Base-by-base conservation (phyloP, 2,329 filamentous ascomycete genomes). In the Colletotrichum sp. region DNA sequence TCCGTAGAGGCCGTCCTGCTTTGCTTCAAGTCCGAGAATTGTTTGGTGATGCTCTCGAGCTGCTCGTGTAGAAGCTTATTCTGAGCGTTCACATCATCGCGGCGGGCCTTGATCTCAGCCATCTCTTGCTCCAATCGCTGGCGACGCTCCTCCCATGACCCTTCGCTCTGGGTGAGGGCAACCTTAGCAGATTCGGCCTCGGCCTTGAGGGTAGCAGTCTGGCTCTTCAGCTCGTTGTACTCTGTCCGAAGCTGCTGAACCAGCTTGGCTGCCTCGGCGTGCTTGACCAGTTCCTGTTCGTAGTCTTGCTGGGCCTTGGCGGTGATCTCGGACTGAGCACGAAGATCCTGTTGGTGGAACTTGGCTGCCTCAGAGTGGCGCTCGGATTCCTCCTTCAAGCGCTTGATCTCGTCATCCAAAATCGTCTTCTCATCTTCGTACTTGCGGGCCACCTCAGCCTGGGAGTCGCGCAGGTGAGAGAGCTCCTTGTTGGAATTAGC, bases 231-330 rank as follows among this genome's bases (percentile, higher is more conserved):
- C 79, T 95, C 89, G 81, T 98, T 97, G 84, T 94, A 91, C 78
- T 99, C 95, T 6, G 89, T 88, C 67, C 97, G 94, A 65, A 98
- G 88, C 69, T 90, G 90, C 79, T 98, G 95, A 16, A 98, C 89
- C 43, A 92, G 91, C 85, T 96, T 96, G 15, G 96, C 95, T n/a
- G 96, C 97, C 79, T 98, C 95, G 3, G 96, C 96, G 85, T 99
- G 97, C 86, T 97, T 98, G 80, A 98, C 91, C 13, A 99, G 90
- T 83, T 99, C 97, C 77, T 93, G 93, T 84, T 99, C 98, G 82
- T 99, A 99, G 79, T 97, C 96, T 82, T 98, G 94, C 83, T 99
- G 97, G 5, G 97, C 96, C 83, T 95, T 94, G 69, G 95, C 93
- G 4, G 97, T 96, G 81, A 99, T 99, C 60, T 98, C 94, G 32